Conservation (phyloP, 2,329 filamentous ascomycete genomes). For the Zasmidium angulare region DNA sequence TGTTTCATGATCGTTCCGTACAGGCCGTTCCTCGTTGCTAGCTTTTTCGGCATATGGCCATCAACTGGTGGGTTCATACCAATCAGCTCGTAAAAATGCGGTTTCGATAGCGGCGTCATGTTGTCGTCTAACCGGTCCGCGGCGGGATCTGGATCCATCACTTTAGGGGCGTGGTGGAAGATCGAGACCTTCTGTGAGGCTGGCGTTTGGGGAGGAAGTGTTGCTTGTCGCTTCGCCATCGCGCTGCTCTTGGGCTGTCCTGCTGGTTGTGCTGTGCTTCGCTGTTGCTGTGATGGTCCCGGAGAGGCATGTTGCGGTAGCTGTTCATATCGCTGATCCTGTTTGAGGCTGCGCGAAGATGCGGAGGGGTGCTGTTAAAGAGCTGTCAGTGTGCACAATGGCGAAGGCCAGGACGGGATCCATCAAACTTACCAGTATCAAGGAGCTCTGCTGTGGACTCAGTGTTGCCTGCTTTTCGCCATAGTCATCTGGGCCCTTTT, state of each 20-base stretch:
- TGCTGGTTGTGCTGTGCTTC: neutral
- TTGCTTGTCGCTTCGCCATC: conserved; percentile 9
- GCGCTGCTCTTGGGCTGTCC: neutral
- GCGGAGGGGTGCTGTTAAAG: conserved; percentile 9
- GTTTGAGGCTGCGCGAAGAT: conserved; percentile 8
- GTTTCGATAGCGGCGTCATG: conserved; percentile 25
- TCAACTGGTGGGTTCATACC: conserved; percentile 28
- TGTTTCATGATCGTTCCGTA: conserved; percentile 24
- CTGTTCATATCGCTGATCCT: neutral
- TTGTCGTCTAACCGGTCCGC: conserved; percentile 26
- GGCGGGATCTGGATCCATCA: conserved; percentile 29
- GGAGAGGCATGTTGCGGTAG: neutral
- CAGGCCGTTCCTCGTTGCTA: conserved; percentile 29
- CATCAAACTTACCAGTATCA: conserved; percentile 20
- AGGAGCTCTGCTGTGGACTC: conserved; percentile 16
- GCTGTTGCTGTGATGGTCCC: conserved; percentile 5
- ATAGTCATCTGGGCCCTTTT: conserved; percentile 25
- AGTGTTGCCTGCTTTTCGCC: conserved; percentile 20
- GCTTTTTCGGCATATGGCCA: conserved; percentile 25
- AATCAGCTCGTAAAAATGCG: conserved; percentile 33
- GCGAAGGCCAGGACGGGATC: neutral
- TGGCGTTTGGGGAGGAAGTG: conserved; percentile 10
- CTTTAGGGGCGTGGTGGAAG: conserved; percentile 17
- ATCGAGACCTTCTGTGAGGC: conserved; percentile 12
- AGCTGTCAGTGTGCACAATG: neutral